Percentiles rank a stretch among this genome's conserved stretches.
phyloP scores from a whole-genome alignment of 345 rosid genomes.

The Nasturtium officinale region DNA sequence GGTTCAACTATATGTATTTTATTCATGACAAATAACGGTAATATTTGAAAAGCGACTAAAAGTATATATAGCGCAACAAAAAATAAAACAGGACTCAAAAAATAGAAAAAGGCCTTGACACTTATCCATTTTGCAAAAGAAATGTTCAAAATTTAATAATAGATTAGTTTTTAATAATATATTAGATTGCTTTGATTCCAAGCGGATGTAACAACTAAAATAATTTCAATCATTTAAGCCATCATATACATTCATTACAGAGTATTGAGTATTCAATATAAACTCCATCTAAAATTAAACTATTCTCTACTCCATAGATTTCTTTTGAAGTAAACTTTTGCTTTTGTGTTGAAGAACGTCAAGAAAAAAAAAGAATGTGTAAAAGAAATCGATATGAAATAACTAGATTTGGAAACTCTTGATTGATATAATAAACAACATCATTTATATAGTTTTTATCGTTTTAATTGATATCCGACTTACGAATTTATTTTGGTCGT shows the following conservation, averaged over 20 bases:
- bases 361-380: not conserved
- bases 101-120: not conserved
- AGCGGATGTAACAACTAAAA: slow-evolving; percentile 28
- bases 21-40: not conserved
- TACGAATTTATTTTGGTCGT: not conserved
- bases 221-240: slow-evolving; percentile 23
- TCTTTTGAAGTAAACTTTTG: not conserved
- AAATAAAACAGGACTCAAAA: too few species aligned
- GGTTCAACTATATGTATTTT: slow-evolving; percentile 4
- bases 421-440: not conserved
- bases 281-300: not conserved
- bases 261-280: slow-evolving; percentile 24
- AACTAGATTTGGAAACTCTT: not conserved
- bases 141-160: not conserved
- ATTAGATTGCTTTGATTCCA: slow-evolving; percentile 38
- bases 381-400: not conserved
- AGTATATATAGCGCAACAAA: not conserved
- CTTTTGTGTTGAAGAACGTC: not conserved
- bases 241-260: slow-evolving; percentile 25
- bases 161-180: too few species aligned
- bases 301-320: not conserved
- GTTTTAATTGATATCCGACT: not conserved
- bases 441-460: not conserved
- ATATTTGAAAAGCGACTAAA: not conserved
- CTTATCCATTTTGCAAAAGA: slow-evolving; percentile 16